Evolutionary conservation across 1,284 basidiomycete genomes (phyloP), one percentile per base, ranked within the genome.

Genomic region (Hemileia vastatrix): DNA sequence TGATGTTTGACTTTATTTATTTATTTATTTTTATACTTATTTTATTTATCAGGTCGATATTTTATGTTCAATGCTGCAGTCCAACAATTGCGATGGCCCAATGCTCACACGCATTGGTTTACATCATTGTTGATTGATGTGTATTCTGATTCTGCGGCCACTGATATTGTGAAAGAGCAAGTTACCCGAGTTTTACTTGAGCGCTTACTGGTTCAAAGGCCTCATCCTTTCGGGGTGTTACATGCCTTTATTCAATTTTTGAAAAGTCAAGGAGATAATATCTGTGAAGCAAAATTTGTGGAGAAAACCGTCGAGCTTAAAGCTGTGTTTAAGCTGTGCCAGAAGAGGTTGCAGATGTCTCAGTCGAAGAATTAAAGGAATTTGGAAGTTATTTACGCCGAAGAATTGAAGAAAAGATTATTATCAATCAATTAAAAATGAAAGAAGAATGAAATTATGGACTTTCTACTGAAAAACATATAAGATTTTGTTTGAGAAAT

Each of bases 221-320:
- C 94, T 57, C 93, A 97, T 72, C 92, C 94, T n/a, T 97, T 92
- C 90, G 94, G 93, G 64, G 84, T 92, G 48, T 78, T 96, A 66
- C 84, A 90, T 69, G 91, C 90, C 1, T 95, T 97, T 78, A 90
- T 93, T 70, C 90, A 95, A 78, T 79, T 94, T 65, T 82, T 93
- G 56, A 83, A 85, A n/a, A n/a, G n/a, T n/a, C n/a, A n/a, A n/a
- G n/a, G n/a, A n/a, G n/a, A n/a, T n/a, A n/a, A n/a, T n/a, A n/a
- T n/a, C n/a, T n/a, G n/a, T n/a, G n/a, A n/a, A n/a, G n/a, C n/a
- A n/a, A n/a, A n/a, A n/a, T n/a, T n/a, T n/a, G n/a, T n/a, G n/a
- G n/a, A n/a, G n/a, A n/a, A n/a, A n/a, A n/a, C n/a, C n/a, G n/a
- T n/a, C n/a, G n/a, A n/a, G n/a, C n/a, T n/a, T n/a, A n/a, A n/a